Conservation (phyloP, 768 basidiomycete genomes). For the Phanerochaete sordida region DNA sequence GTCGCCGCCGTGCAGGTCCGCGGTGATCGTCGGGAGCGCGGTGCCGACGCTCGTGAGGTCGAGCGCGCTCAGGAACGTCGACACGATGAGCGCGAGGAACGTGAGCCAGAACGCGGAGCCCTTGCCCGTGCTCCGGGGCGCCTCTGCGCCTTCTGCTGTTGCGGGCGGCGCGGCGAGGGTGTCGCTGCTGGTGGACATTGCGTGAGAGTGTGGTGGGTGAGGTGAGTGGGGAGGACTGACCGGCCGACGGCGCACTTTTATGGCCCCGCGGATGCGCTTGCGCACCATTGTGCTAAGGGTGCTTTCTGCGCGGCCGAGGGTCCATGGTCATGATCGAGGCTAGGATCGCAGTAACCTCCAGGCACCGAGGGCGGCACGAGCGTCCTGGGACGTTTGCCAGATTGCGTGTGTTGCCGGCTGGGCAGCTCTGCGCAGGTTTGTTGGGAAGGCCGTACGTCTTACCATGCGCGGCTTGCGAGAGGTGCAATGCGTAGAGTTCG, state of each 20-base stretch:
- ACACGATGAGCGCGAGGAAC: conserved; percentile 16
- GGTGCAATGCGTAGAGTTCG: not conserved
- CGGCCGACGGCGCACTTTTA: too few relatives aligned
- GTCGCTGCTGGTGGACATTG: not conserved
- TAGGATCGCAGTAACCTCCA: too few relatives aligned
- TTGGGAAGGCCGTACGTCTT: too few relatives aligned
- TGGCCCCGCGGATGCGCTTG: not conserved
- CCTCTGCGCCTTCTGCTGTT: too few relatives aligned
- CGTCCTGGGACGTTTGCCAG: too few relatives aligned
- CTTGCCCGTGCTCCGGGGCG: not conserved
- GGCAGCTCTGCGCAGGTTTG: too few relatives aligned
- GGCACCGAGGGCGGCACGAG: too few relatives aligned
- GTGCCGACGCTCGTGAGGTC: conserved; percentile 20
- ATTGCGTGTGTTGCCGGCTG: too few relatives aligned
- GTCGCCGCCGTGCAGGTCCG: conserved; percentile 16
- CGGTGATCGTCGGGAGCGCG: conserved; percentile 17
- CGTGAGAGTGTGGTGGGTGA: not conserved
- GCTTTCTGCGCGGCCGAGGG: not conserved
- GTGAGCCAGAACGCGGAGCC: conserved; percentile 20
- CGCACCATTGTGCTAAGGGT: not conserved
- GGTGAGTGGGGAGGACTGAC: too few relatives aligned
- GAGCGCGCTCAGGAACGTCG: conserved; percentile 22
- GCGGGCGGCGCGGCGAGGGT: not conserved
- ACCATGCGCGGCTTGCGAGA: too few relatives aligned
- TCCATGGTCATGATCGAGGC: too few relatives aligned